phyloP scores from a whole-genome alignment of 176 grass and related monocot species.

The Zoysia japonica region DNA sequence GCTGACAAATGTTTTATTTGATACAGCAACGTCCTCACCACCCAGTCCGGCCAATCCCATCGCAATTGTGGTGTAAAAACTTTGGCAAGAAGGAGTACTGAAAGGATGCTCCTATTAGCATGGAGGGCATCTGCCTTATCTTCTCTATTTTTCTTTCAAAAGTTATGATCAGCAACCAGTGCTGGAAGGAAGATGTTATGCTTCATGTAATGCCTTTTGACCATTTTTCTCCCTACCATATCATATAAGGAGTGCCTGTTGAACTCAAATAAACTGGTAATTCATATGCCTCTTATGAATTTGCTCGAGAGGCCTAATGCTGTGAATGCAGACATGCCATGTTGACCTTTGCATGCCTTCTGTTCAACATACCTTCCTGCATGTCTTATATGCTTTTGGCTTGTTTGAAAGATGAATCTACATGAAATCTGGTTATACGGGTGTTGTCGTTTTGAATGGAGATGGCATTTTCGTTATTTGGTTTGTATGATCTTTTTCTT shows the following conservation, averaged over 20 bases:
- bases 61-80: slow-evolving; percentile 99
- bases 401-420: neutral
- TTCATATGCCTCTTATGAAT: slow-evolving; percentile 45
- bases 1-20: slow-evolving; percentile 14
- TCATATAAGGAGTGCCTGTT: slow-evolving; percentile 35
- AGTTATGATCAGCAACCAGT: slow-evolving; percentile 12
- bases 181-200: slow-evolving; percentile 33
- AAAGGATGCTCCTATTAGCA: slow-evolving; percentile 18
- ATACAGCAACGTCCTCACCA: slow-evolving; percentile 94
- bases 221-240: neutral
- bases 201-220: slow-evolving; percentile 33
- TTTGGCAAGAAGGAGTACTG: slow-evolving; percentile 93
- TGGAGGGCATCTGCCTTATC: neutral
- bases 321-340: slow-evolving; percentile 3
- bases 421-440: neutral
- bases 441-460: neutral
- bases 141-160: slow-evolving; percentile 22
- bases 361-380: neutral
- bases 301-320: slow-evolving; percentile 26
- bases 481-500: too few relatives aligned
- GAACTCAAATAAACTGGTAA: slow-evolving; percentile 45
- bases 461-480: too few relatives aligned
- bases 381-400: neutral
- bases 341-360: neutral
- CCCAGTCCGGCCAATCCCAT: slow-evolving; percentile 88